These are phyloP conservation scores for Allium fistulosum DNA, from an alignment of 106 monocot species.

Conservation along the genomic window DNA sequence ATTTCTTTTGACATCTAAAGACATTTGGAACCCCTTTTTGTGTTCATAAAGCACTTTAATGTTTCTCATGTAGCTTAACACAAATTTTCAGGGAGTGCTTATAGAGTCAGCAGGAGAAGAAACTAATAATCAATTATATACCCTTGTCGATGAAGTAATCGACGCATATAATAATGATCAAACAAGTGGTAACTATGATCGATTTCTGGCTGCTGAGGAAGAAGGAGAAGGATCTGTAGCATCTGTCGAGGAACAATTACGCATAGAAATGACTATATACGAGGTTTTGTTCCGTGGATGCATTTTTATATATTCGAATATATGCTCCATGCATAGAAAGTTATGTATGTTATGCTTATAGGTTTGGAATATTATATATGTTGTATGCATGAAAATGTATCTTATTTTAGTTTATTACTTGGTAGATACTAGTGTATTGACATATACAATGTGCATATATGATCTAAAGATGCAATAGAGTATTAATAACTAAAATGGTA, in stretches of 20 bases:
- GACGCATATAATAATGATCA: conserved; percentile 48
- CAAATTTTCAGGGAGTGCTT: conserved; percentile 54
- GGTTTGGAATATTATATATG: too few species aligned
- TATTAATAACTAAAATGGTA: too few species aligned
- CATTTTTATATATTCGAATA: neutral
- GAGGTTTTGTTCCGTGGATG: conserved; percentile 42
- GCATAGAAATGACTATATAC: conserved; percentile 92
- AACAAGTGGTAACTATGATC: conserved; percentile 30
- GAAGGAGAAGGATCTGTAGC: conserved; percentile 73
- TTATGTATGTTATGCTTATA: neutral
- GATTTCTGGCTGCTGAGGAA: conserved; percentile 38
- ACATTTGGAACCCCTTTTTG: too few species aligned
- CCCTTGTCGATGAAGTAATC: conserved; percentile 47
- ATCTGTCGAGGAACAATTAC: conserved; percentile 87
- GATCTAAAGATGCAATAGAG: too few species aligned
- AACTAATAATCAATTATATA: conserved; percentile 43
- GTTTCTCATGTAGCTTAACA: conserved; percentile 13
- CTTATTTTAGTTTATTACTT: too few species aligned
- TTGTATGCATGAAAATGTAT: too few species aligned
- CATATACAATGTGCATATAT: too few species aligned
- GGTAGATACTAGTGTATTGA: too few species aligned
- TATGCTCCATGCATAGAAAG: neutral
- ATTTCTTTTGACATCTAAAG: too few species aligned
- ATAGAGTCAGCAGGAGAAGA: conserved; percentile 47
- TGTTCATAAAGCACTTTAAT: neutral